phyloP scores from a whole-genome alignment of 2,329 filamentous ascomycete genomes.

The Pestalotiopsis sp. region DNA sequence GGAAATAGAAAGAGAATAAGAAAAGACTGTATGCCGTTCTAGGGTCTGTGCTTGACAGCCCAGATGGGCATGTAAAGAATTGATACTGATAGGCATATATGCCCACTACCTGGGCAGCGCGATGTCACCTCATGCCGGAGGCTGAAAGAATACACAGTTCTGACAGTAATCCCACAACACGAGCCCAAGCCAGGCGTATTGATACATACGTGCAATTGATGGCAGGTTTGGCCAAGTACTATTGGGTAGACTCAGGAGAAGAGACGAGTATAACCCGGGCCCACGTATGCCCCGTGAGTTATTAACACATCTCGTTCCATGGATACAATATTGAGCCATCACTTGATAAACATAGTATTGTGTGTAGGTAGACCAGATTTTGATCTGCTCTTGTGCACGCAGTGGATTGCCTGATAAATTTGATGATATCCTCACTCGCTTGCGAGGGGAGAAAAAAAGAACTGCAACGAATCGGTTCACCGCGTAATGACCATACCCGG shows the following conservation, averaged over 20 bases:
- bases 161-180: neutral
- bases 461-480: slow-evolving; percentile 5
- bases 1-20: neutral
- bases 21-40: neutral
- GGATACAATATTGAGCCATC: neutral
- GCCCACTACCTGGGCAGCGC: neutral
- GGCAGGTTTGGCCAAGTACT: neutral
- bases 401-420: neutral
- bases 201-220: neutral
- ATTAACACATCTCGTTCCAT: neutral
- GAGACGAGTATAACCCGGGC: neutral
- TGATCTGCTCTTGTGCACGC: neutral
- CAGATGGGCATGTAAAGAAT: neutral
- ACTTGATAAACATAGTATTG: neutral
- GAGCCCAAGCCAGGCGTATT: neutral
- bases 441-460: neutral
- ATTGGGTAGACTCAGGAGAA: neutral
- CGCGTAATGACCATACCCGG: neutral
- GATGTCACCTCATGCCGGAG: slow-evolving; percentile 8
- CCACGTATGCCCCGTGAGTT: neutral
- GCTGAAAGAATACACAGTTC: neutral
- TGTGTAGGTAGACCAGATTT: neutral
- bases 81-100: neutral
- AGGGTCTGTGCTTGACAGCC: neutral
- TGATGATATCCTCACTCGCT: neutral